Base-by-base conservation (phyloP, 805 yeast genomes). In the Sungouiella thailandica region DNA sequence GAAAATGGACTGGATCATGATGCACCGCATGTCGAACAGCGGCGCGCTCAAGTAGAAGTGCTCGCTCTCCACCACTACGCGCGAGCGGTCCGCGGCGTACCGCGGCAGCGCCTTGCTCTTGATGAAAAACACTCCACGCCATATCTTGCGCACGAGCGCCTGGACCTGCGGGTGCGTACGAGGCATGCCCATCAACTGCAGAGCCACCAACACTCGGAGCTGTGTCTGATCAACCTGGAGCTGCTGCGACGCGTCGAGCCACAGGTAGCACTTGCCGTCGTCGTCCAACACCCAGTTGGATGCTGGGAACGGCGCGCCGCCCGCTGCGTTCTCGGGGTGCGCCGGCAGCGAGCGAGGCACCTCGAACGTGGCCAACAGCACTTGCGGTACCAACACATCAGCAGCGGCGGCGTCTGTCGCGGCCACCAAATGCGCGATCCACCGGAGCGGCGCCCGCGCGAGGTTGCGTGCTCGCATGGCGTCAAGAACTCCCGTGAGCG, bases 1-100 rank as follows among this genome's bases (percentile, higher is more conserved):
- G 36, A 47, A 53, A 2, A 58, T 41, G 11, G 59, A 47, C 35
- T 60, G 65, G 19, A 58, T 45, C 66, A 62, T 62, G 18, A 56
- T 50, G n/a, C 59, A 50, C 23, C 65, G 46, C 24, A 37, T 34
- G 36, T 59, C 64, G 36, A 62, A 60, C 15, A 45, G 29, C 9
- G 41, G 45, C 11, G 28, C 32, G 11, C 55, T 41, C 19, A 60
- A 35, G 40, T 54, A 60, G 39, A 37, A 60, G 29, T 54, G 32
- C 14, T 40, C 47, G 20, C 58, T 50, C 29, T 60, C 58, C 11
- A 47, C 48, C 11, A 60, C 37, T 7, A 58, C 42, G 11, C 12
- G 11, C 5, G 28, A 35, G 20, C 39, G 32, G 5, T 44, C 47
- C 14, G 22, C 16, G 15, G 37, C 41, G 17, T 35, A 34, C 15